A percentile compares a stretch with the other conserved stretches of the same genome.
These are phyloP conservation scores for Microbotryum saponariae DNA, from an alignment of 1,284 basidiomycete species.

Conservation along the genomic window DNA sequence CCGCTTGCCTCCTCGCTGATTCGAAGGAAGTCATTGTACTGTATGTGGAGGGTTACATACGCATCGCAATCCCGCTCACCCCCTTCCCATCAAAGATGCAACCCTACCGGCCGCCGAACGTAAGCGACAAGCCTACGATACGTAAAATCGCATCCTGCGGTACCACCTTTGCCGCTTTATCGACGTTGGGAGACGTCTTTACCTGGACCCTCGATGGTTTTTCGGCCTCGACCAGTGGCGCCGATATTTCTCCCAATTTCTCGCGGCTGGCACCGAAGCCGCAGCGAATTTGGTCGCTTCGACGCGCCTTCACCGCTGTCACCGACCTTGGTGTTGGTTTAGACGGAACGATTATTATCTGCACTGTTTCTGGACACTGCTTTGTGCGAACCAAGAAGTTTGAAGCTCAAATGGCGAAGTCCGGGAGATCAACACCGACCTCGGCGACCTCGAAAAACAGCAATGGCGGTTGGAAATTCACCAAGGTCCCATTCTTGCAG, in stretches of 20 bases:
- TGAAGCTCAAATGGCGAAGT: constrained; percentile 2
- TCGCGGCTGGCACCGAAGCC: constrained; percentile 54
- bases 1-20: constrained; percentile 61
- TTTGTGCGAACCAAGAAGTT: constrained; percentile 62
- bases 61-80: constrained; percentile 49
- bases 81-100: constrained; percentile 29
- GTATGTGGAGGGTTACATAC: constrained; percentile 66
- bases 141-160: constrained; percentile 74
- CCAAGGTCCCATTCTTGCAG: constrained; percentile 71
- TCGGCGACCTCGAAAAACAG: constrained; percentile 30
- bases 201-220: constrained; percentile 56
- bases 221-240: constrained; percentile 1
- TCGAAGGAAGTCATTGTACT: constrained; percentile 73
- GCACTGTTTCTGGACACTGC: constrained; percentile 90
- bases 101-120: constrained; percentile 64
- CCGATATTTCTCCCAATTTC: constrained; percentile 2
- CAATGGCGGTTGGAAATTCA: constrained; percentile 51
- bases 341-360: constrained; percentile 83
- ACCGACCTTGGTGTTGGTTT: constrained; percentile 81
- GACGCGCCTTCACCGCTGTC: constrained; percentile 78
- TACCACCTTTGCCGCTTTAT: constrained; percentile 74
- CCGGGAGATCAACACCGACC: too few relatives aligned
- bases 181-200: constrained; percentile 83
- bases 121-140: constrained; percentile 61
- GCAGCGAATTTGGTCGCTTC: constrained; percentile 82